A percentile compares a stretch with the other conserved stretches of the same genome.
Conservation (phyloP, 768 basidiomycete genomes). For the Lactifluus hygrophoroides region DNA sequence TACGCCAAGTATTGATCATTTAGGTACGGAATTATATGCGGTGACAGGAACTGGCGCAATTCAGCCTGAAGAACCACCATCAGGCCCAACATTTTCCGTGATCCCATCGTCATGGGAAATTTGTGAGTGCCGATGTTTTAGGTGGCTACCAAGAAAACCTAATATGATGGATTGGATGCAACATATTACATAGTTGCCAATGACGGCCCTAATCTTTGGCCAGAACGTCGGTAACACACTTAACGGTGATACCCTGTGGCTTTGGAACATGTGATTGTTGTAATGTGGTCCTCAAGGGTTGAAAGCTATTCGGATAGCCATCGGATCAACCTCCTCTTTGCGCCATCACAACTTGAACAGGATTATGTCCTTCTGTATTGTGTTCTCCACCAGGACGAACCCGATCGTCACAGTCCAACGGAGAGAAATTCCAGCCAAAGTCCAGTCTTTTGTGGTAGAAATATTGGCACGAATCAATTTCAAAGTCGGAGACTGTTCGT, state of each 20-base stretch:
- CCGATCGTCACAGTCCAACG: neutral
- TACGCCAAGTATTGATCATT: neutral
- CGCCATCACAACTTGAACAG: neutral
- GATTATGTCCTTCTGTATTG: neutral
- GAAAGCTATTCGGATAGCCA: neutral
- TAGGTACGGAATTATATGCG: neutral
- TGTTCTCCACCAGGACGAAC: neutral
- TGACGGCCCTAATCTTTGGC: neutral
- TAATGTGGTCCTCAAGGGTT: neutral
- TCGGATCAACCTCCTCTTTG: neutral
- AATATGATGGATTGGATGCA: neutral
- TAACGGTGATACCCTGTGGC: neutral
- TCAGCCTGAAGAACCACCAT: neutral
- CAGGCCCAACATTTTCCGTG: neutral
- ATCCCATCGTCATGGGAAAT: neutral
- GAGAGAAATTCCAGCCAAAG: neutral
- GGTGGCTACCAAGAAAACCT: neutral
- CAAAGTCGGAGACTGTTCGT: too few species aligned
- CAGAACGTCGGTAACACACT: neutral
- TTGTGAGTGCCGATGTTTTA: neutral
- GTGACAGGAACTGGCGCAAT: neutral
- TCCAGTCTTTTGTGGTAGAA: neutral
- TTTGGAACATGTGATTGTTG: neutral
- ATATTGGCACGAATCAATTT: neutral
- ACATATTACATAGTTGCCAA: neutral